Evolutionary conservation across 108 stramenopile species (phyloP), one percentile per base, ranked within the genome.

Genomic region (Pseudonitzschia multiseries): DNA sequence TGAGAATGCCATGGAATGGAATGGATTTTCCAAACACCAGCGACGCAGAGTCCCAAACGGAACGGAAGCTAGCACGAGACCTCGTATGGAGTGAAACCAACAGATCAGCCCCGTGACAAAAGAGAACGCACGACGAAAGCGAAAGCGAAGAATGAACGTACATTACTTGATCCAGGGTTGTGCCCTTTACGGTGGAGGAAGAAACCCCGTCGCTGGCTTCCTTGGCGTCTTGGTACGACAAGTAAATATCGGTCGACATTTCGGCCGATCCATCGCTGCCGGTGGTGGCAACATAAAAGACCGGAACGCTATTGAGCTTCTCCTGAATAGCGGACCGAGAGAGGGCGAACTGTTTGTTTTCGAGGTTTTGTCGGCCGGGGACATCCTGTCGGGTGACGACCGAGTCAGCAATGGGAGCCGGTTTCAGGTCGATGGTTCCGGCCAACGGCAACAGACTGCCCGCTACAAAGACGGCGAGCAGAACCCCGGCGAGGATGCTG

Each of bases 81-180:
- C 53, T 24, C 21, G 8, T 54, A 2, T 5, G 6, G 2, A 2
- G 4, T 5, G 53, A 6, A 54, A 6, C 36, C 2, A 36, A 36
- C 36, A 2, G 36, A 36, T 36, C n/a, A n/a, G n/a, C n/a, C n/a
- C 36, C 36, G 36, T 36, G 36, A 32, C 2, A 6, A 60, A 1
- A 9, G 28, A 24, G 59, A 9, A 4, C 17, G 18, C 24, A 15
- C 59, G n/a, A 60, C 32, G 32, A 53, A 46, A 14, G 13, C 24
- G 12, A 40, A 44, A 44, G 13, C 44, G 33, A 6, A 62, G 20
- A 74, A 20, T 12, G 29, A 54, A 69, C 76, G 64, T 70, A 77
- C 77, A 79, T 57, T 51, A 86, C 76, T 79, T 86, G 80, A 78
- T 86, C 85, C 65, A 86, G 68, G 29, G 85, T 83, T 0, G 82